Evolutionary conservation across 2,329 filamentous ascomycete genomes (phyloP), one percentile per base, ranked within the genome.

Genomic region (Fusarium sp.): DNA sequence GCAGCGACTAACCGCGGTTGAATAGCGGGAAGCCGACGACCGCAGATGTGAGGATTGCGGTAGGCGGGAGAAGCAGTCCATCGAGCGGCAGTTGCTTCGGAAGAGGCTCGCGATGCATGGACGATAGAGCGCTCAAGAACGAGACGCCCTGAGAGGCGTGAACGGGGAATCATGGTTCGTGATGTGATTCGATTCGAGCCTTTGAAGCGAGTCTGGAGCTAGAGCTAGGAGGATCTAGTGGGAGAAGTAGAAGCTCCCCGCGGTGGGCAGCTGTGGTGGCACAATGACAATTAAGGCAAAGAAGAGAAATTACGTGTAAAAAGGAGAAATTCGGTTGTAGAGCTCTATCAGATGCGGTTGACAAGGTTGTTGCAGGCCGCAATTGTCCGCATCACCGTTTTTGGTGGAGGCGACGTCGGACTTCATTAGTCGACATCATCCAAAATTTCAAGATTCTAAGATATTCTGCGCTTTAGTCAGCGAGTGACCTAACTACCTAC

Each of bases 141-240:
- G 54, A 80, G 70, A 55, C 77, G 78, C 63, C 80, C 78, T 20
- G 79, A 77, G 54, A 79, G 74, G 72, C 78, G 79, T 54, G 79
- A 78, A 60, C 79, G 77, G 43, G 79, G 78, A 58, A 82, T 81
- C 80, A 82, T 82, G 73, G 62, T 69, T 33, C 61, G 48, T 23
- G 56, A 59, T 42, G 51, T 29, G 33, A 40, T 43, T 29, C 41
- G 50, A 29, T 21, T 58, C 57, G 43, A 45, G 31, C 3, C 31
- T 33, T 18, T 53, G 49, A 40, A 66, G 60, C 65, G 46, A 50
- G 36, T 47, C 58, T 51, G 61, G 67, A 73, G 63, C 60, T 71
- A 48, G 48, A 56, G 56, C 40, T 62, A 17, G 4, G 4, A 51
- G 39, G 51, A 52, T 61, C 39, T 39, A 54, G 65, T 47, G 59